Evolutionary conservation across 208 protist species (phyloP).

Genomic region (Wallacemonas sp.): DNA sequence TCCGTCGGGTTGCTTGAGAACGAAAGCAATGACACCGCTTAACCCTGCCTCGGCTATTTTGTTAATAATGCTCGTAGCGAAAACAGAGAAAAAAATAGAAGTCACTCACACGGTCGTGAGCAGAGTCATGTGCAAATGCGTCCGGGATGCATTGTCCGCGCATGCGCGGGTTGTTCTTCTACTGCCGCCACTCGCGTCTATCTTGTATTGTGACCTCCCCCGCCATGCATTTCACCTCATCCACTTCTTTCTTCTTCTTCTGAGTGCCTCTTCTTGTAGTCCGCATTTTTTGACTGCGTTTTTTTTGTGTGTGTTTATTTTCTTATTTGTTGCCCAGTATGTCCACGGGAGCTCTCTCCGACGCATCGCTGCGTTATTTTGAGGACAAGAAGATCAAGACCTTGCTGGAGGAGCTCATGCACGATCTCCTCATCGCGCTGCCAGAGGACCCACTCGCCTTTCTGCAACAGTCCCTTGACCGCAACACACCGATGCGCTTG

Average conservation of each 20-base stretch:
- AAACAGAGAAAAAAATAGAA: too few relatives aligned
- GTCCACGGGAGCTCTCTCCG: constrained; percentile 71
- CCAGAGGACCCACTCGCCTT: constrained; percentile 72
- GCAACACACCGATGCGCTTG: constrained; percentile 47
- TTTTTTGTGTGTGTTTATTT: neutral
- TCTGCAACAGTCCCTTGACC: constrained; percentile 49
- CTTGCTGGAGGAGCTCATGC: constrained; percentile 79
- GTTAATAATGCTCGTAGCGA: too few relatives aligned
- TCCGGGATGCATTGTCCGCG: too few relatives aligned
- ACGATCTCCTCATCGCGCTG: constrained; percentile 66
- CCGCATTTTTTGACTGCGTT: neutral
- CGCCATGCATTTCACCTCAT: neutral
- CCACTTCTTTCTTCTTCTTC: neutral
- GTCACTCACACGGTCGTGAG: too few relatives aligned
- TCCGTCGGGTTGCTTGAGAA: constrained; percentile 43
- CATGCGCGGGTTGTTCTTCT: too few relatives aligned
- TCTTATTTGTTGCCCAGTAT: constrained; percentile 24
- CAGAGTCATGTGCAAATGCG: too few relatives aligned
- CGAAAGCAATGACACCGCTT: too few relatives aligned
- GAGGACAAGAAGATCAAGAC: constrained; percentile 64
- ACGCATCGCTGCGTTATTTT: constrained; percentile 63
- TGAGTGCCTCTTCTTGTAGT: too few relatives aligned
- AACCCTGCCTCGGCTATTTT: too few relatives aligned
- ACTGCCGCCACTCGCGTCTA: too few relatives aligned
- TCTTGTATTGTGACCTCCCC: too few relatives aligned